Evolutionary conservation across 1,284 basidiomycete genomes (phyloP).

Genomic region (Agroathelia rolfsii): DNA sequence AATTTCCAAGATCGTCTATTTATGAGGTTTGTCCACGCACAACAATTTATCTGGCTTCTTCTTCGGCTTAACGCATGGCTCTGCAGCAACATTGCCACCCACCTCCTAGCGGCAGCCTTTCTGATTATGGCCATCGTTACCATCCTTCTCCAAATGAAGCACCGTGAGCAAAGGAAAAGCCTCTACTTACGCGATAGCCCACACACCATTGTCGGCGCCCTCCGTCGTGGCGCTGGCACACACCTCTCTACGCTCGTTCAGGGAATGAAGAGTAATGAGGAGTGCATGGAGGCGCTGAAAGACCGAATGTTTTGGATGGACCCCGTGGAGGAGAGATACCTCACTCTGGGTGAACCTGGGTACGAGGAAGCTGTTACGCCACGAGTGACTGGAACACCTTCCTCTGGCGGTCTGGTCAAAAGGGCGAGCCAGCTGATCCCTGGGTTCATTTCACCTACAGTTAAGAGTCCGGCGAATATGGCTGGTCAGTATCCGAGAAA

Average conservation of each 20-base stretch:
- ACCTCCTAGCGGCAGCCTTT: conserved; percentile 32
- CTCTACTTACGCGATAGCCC: conserved; percentile 35
- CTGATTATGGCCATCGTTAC: conserved; percentile 32
- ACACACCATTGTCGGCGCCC: conserved; percentile 44
- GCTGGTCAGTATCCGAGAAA: no score
- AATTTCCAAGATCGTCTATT: conserved; percentile 35
- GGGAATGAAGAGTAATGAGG: conserved; percentile 25
- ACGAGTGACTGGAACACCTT: no score
- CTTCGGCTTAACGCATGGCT: conserved; percentile 1
- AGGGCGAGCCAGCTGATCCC: no score
- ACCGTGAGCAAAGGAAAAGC: conserved; percentile 29
- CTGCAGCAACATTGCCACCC: conserved; percentile 31
- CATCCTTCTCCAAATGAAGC: conserved; percentile 33
- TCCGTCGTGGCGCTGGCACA: conserved; percentile 40
- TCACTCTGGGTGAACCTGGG: conserved; percentile 40
- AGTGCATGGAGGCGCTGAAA: conserved; percentile 28
- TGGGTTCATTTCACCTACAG: no score
- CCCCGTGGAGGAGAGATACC: conserved; percentile 33
- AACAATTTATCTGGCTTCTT: neutral
- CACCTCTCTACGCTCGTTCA: conserved; percentile 34
- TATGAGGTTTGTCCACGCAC: conserved; percentile 26
- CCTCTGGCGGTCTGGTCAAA: no score
- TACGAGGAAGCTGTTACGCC: conserved; percentile 22
- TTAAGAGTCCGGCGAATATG: no score
- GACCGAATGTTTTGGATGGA: conserved; percentile 40